These are phyloP conservation scores for Tetrapisispora nanseiensis DNA, from an alignment of 805 yeast species.

Conservation along the genomic window DNA sequence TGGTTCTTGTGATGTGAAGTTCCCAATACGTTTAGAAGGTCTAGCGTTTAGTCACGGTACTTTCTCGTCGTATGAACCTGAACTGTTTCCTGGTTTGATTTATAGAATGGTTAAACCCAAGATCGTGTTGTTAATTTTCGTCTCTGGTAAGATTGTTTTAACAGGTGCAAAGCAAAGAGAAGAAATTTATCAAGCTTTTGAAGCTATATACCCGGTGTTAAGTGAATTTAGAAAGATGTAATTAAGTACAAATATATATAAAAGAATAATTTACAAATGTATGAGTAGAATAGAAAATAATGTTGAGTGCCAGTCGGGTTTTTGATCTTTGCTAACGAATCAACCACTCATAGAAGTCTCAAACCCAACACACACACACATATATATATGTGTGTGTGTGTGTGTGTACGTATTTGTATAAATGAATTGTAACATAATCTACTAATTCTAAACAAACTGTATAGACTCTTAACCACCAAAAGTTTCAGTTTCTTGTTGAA, in stretches of 20 bases:
- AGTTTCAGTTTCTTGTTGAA: too few species aligned
- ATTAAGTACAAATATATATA: not conserved
- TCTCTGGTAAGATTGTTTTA: conserved; percentile 91
- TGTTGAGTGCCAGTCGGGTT: too few species aligned
- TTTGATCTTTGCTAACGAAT: too few species aligned
- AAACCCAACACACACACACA: too few species aligned
- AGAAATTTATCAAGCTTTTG: conserved; percentile 96
- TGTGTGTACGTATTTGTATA: too few species aligned
- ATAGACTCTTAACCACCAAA: too few species aligned
- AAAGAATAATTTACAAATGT: not conserved
- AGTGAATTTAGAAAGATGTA: conserved; percentile 85
- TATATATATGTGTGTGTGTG: too few species aligned
- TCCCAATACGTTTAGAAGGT: conserved; percentile 95
- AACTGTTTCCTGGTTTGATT: conserved; percentile 93
- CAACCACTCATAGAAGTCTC: too few species aligned
- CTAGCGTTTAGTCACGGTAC: conserved; percentile 97
- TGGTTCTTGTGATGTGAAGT: conserved; percentile 97
- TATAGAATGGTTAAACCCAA: conserved; percentile 99
- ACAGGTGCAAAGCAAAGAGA: conserved; percentile 99
- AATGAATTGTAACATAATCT: too few species aligned
- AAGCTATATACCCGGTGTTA: conserved; percentile 95
- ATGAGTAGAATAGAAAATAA: not conserved
- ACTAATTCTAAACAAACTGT: too few species aligned
- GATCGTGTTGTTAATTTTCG: conserved; percentile 90
- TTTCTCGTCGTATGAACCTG: conserved; percentile 97